Percentiles rank a stretch among this genome's conserved stretches.
phyloP scores from a whole-genome alignment of 768 basidiomycete species.

The Mycena epipterygia region DNA sequence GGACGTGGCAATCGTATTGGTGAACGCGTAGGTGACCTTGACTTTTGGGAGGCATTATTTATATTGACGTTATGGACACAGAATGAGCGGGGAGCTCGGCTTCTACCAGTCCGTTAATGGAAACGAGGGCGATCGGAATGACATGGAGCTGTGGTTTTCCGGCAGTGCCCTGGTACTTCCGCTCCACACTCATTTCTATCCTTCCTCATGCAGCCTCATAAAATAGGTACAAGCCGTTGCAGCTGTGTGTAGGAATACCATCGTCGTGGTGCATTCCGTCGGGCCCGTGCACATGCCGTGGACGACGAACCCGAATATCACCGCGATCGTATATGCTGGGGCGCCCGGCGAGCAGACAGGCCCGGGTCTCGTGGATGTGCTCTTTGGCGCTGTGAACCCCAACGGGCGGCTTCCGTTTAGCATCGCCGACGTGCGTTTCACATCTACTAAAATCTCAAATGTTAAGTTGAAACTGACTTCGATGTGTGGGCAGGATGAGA shows the following conservation, averaged over 20 bases:
- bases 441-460: slow-evolving; percentile 59
- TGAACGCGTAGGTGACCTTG: slow-evolving; percentile 62
- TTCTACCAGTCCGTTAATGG: slow-evolving; percentile 73
- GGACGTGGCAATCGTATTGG: slow-evolving; percentile 73
- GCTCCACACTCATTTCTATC: neutral
- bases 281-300: slow-evolving; percentile 83
- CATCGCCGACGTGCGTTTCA: slow-evolving; percentile 76
- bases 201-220: slow-evolving; percentile 50
- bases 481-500: slow-evolving; percentile 6
- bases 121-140: slow-evolving; percentile 72
- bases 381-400: slow-evolving; percentile 85
- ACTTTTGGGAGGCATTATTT: neutral
- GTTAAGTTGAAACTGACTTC: neutral
- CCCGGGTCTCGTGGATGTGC: slow-evolving; percentile 80
- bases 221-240: slow-evolving; percentile 69
- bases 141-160: slow-evolving; percentile 69
- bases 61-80: slow-evolving; percentile 26
- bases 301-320: slow-evolving; percentile 82
- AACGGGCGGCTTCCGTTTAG: slow-evolving; percentile 80
- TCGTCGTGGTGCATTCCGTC: slow-evolving; percentile 85
- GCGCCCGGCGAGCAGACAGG: slow-evolving; percentile 83
- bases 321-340: slow-evolving; percentile 71
- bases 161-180: slow-evolving; percentile 61
- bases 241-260: slow-evolving; percentile 77
- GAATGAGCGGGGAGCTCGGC: slow-evolving; percentile 66